Conservation (phyloP, 2,329 filamentous ascomycete species). For the Fusarium tricinctum region DNA sequence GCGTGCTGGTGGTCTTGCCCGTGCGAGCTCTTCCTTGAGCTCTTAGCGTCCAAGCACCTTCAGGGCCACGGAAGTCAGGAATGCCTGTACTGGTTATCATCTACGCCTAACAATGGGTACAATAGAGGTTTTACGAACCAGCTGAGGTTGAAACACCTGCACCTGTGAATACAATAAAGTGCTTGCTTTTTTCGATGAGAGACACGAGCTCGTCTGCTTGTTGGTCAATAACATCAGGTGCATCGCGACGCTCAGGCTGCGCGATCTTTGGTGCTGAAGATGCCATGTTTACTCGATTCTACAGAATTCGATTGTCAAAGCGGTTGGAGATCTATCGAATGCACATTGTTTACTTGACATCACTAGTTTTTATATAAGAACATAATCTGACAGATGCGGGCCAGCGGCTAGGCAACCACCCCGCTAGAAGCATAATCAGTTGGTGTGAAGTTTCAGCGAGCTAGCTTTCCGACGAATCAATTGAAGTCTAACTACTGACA, state of each 20-base stretch:
- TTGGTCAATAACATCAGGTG: slow-evolving; percentile 32
- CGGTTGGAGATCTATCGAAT: no score
- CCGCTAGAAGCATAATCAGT: slow-evolving; percentile 21
- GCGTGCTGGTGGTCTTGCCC: slow-evolving; percentile 53
- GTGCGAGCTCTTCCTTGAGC: slow-evolving; percentile 58
- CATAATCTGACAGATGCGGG: background rate
- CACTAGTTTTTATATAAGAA: background rate
- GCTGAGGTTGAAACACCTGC: slow-evolving; percentile 64
- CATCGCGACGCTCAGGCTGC: slow-evolving; percentile 33
- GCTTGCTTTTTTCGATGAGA: slow-evolving; percentile 58
- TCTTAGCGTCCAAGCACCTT: slow-evolving; percentile 61
- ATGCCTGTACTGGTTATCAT: slow-evolving; percentile 53
- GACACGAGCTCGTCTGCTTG: slow-evolving; percentile 57
- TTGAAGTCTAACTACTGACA: no score
- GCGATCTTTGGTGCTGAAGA: slow-evolving; percentile 30
- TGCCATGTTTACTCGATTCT: slow-evolving; percentile 14
- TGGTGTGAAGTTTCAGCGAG: background rate
- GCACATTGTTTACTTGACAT: background rate
- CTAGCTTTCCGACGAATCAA: background rate
- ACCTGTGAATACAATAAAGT: slow-evolving; percentile 63
- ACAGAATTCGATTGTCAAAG: no score
- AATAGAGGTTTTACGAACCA: slow-evolving; percentile 41
- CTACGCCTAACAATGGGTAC: fast-evolving
- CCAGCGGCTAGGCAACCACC: slow-evolving; percentile 24
- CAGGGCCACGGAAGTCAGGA: slow-evolving; percentile 63